Evolutionary conservation across 2,329 filamentous ascomycete genomes (phyloP).

Genomic region (Penicillium sp.): DNA sequence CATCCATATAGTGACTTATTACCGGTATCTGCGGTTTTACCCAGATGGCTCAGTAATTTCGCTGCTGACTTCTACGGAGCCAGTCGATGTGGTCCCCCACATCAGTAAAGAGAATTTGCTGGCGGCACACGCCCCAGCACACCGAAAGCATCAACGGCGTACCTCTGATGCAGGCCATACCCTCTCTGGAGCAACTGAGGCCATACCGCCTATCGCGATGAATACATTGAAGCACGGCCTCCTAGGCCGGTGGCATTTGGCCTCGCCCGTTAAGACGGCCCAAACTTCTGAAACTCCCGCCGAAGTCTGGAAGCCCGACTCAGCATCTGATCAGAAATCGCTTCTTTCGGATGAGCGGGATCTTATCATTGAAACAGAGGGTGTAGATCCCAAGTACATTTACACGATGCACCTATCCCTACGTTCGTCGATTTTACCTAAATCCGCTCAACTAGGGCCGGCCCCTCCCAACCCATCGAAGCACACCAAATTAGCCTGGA

Average conservation of each 20-base stretch:
- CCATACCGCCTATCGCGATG: constrained; percentile 40
- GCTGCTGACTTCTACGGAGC: constrained; percentile 76
- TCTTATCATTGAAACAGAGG: constrained; percentile 81
- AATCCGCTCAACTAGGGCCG: constrained; percentile 42
- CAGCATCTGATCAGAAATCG: constrained; percentile 26
- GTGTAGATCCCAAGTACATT: constrained; percentile 72
- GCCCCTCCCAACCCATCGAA: constrained; percentile 49
- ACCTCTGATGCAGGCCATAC: constrained; percentile 41
- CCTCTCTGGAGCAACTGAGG: constrained; percentile 25
- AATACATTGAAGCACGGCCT: constrained; percentile 67
- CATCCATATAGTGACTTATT: constrained; percentile 96
- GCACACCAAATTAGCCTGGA: constrained; percentile 88
- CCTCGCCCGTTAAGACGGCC: constrained; percentile 45
- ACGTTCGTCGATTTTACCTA: constrained; percentile 55
- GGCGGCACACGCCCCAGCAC: constrained; percentile 31
- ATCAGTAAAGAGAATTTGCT: constrained; percentile 69
- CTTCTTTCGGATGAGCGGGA: constrained; percentile 50
- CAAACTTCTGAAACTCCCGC: constrained; percentile 22
- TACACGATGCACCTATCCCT: constrained; percentile 79
- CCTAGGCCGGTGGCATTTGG: constrained; percentile 64
- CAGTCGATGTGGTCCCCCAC: constrained; percentile 81
- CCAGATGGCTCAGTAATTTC: constrained; percentile 81
- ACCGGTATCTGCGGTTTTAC: constrained; percentile 93
- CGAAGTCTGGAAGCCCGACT: constrained; percentile 32
- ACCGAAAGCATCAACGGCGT: constrained; percentile 40